Evolutionary conservation across 1,284 basidiomycete genomes (phyloP).

Genomic region (Sanguinoderma infundibulare): DNA sequence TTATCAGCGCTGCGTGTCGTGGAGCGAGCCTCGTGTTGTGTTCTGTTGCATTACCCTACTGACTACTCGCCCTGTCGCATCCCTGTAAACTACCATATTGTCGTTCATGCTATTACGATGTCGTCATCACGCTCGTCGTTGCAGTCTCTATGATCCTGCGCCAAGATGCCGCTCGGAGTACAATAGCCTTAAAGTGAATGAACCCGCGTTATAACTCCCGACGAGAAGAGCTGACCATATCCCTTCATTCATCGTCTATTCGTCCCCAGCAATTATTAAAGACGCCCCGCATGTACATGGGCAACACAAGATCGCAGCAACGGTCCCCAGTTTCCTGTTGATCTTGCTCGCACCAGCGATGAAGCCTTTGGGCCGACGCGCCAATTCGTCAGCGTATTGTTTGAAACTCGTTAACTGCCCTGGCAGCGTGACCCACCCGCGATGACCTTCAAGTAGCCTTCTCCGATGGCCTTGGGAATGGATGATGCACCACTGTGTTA

Average conservation of each 20-base stretch:
- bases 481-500: too few species aligned
- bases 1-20: too few species aligned
- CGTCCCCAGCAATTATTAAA: slow-evolving; percentile 24
- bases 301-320: neutral
- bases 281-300: slow-evolving; percentile 8
- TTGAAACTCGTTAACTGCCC: neutral
- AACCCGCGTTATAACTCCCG: too few species aligned
- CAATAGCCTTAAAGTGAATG: too few species aligned
- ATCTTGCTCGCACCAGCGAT: slow-evolving; percentile 10
- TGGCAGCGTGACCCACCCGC: neutral
- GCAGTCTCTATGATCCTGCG: neutral
- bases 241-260: slow-evolving; percentile 33
- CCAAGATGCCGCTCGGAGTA: too few species aligned
- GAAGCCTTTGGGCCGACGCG: neutral
- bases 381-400: neutral
- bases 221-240: too few species aligned
- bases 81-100: neutral
- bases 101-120: neutral
- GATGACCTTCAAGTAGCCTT: neutral
- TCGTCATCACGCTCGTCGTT: neutral
- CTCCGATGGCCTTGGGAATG: neutral
- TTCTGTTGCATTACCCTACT: neutral
- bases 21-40: too few species aligned
- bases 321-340: slow-evolving; percentile 1
- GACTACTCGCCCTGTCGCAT: neutral